Base-by-base conservation (phyloP, 2,329 filamentous ascomycete genomes). In the Microascus cirrosus region DNA sequence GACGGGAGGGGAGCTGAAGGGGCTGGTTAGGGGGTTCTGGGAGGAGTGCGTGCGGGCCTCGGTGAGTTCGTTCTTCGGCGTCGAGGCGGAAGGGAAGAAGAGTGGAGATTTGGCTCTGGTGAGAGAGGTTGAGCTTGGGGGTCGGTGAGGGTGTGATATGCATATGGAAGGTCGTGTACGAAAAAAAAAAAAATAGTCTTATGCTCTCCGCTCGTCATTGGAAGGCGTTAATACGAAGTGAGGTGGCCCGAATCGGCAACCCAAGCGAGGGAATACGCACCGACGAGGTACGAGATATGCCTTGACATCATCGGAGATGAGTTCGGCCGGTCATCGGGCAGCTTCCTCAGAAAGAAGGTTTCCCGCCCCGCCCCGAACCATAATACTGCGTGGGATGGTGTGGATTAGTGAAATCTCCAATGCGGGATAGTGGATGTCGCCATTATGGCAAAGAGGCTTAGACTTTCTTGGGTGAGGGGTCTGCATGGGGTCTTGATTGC, bases 1-100 rank as follows among this genome's bases (percentile, higher is more conserved):
- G 81, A 96, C 91, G 18, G 94, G 94, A 10, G 91, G 90, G 0
- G 86, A 88, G 59, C 71, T 95, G 62, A 83, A 79, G 67, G 81
- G 74, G 0, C 71, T 97, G 48, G 86, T 99, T 25, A 81, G 77
- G 22, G 87, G 85, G 8, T 77, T 99, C 63, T 94, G 95, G 78
- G 79, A 83, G 65, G 87, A 83, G 12, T 86, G 90, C 24, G 77
- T 96, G 50, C 77, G 83, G 58, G 73, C 80, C 62, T 89, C 77
- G 1, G 81, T 96, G 1, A 74, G 71, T 70, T 70, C 79, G 1
- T 94, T 94, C 72, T 90, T 95, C 72, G 67, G 63, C 1, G 55
- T 69, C 20, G 63, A 65, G 24, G 60, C 61, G 60, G 63, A 58
- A 7, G 65, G 58, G 13, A 65, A 63, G 34, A 68, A 34, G 24